Evolutionary conservation across 2,329 filamentous ascomycete genomes (phyloP).

Genomic region (Phialemonium atrogriseum): DNA sequence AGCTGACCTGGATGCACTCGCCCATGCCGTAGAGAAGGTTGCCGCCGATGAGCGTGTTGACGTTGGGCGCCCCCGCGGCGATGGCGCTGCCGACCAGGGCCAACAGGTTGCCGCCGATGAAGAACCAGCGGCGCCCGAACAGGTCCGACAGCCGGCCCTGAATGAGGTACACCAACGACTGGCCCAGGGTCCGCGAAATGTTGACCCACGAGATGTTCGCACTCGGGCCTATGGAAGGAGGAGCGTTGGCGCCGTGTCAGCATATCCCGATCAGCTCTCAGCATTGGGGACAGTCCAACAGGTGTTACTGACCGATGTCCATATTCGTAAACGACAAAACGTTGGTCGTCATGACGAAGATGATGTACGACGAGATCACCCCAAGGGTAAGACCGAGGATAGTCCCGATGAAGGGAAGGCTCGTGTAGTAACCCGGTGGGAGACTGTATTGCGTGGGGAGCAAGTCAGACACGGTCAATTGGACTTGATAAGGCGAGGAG

Average conservation of each 20-base stretch:
- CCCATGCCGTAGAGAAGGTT: constrained; percentile 25
- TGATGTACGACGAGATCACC: constrained; percentile 28
- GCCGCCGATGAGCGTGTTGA: constrained; percentile 23
- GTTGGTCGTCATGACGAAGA: constrained; percentile 27
- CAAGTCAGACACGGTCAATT: too few relatives aligned
- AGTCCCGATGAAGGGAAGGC: too few relatives aligned
- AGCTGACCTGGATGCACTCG: constrained; percentile 26
- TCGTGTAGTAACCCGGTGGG: too few relatives aligned
- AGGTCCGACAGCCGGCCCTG: constrained; percentile 28
- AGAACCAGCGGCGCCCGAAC: constrained; percentile 28
- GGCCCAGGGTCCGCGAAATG: constrained; percentile 23
- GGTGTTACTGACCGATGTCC: constrained; percentile 8
- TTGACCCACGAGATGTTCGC: constrained; percentile 25
- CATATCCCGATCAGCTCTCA: not conserved
- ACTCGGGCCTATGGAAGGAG: constrained; percentile 14
- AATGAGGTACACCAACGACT: constrained; percentile 25
- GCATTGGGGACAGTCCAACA: too few relatives aligned
- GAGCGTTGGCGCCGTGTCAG: not conserved
- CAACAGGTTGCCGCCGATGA: constrained; percentile 26
- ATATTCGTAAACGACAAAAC: constrained; percentile 18
- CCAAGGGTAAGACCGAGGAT: too few relatives aligned
- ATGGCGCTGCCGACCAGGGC: constrained; percentile 26
- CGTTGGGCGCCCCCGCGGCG: constrained; percentile 21
- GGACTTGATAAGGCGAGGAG: too few relatives aligned
- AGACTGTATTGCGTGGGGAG: too few relatives aligned